Conservation (phyloP, 495 filamentous ascomycete species). For the Neurospora cerealis region DNA sequence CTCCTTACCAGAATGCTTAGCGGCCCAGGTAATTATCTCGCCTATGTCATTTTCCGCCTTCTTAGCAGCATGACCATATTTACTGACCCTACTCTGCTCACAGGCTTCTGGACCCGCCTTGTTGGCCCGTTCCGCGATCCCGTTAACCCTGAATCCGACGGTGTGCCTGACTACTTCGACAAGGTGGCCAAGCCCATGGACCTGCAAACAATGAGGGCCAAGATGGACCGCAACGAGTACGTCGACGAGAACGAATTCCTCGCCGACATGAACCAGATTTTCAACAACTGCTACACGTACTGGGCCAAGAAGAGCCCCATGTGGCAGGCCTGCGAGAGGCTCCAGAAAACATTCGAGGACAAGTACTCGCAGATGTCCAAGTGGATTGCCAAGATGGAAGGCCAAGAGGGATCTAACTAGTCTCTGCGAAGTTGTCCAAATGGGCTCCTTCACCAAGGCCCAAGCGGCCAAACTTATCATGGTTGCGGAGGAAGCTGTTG, state of each 20-base stretch:
- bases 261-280: slow-evolving; percentile 39
- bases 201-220: slow-evolving; percentile 37
- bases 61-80: not conserved
- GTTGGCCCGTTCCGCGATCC: slow-evolving; percentile 42
- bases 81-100: not conserved
- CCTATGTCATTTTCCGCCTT: not conserved
- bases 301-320: slow-evolving; percentile 32
- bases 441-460: not conserved
- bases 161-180: slow-evolving; percentile 37
- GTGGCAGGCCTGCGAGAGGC: slow-evolving; percentile 33
- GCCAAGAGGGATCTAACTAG: slow-evolving; percentile 21
- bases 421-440: not conserved
- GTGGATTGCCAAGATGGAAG: slow-evolving; percentile 39
- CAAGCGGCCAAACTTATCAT: not conserved
- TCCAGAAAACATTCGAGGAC: slow-evolving; percentile 42
- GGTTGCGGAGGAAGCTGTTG: not conserved
- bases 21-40: slow-evolving; percentile 32
- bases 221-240: slow-evolving; percentile 37
- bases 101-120: slow-evolving; percentile 49
- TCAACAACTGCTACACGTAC: slow-evolving; percentile 39
- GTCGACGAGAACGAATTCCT: slow-evolving; percentile 31
- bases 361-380: slow-evolving; percentile 39
- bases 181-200: slow-evolving; percentile 41
- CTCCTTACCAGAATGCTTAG: slow-evolving; percentile 43
- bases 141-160: slow-evolving; percentile 33